These are phyloP conservation scores for Rhodotorula sphaerocarpa DNA, from an alignment of 768 basidiomycete species.

Conservation along the genomic window DNA sequence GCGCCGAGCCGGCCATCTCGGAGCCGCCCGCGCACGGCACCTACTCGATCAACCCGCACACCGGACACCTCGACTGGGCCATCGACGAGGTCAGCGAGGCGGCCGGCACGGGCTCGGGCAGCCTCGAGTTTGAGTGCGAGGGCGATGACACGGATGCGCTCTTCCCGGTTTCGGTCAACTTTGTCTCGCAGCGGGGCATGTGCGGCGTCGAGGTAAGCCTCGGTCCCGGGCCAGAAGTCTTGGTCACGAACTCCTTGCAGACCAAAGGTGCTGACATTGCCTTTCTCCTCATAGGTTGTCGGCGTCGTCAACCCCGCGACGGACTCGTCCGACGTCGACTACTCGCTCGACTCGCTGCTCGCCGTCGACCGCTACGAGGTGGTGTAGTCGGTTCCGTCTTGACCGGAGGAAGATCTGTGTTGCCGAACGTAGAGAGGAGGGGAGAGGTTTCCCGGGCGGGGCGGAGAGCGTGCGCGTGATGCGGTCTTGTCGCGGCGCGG, in stretches of 20 bases:
- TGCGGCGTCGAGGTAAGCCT: constrained; percentile 60
- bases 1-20: constrained; percentile 71
- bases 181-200: constrained; percentile 70
- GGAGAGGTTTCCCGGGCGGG: too few species aligned
- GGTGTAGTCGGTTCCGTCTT: constrained; percentile 2
- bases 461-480: too few species aligned
- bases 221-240: background rate
- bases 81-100: constrained; percentile 63
- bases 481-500: too few species aligned
- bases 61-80: constrained; percentile 77
- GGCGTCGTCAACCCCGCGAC: constrained; percentile 52
- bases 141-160: constrained; percentile 75
- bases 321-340: constrained; percentile 50
- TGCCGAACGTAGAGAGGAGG: too few species aligned
- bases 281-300: constrained; percentile 39
- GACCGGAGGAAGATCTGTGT: too few species aligned
- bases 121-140: constrained; percentile 79
- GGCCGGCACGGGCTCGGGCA: constrained; percentile 57
- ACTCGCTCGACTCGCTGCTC: constrained; percentile 53
- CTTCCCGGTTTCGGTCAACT: constrained; percentile 83
- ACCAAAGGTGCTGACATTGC: background rate
- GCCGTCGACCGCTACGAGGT: constrained; percentile 52
- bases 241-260: background rate
- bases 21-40: constrained; percentile 60
- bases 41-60: constrained; percentile 57